Conservation (phyloP, 176 grass and related monocot species). For the Aechmea fasciata region DNA sequence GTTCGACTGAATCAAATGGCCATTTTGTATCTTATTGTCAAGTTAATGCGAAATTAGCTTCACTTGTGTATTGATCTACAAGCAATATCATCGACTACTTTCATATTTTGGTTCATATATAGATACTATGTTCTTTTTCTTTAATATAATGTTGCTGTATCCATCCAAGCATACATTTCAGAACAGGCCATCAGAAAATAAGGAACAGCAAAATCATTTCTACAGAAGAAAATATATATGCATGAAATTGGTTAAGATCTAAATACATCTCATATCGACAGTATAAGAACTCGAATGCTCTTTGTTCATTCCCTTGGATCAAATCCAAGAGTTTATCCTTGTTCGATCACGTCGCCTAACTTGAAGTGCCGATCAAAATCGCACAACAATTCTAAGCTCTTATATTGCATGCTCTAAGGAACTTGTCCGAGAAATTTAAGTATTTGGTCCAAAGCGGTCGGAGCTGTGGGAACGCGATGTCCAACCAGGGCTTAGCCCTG, state of each 20-base stretch:
- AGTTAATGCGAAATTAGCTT: background rate
- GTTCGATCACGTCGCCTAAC: background rate
- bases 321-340: background rate
- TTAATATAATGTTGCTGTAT: background rate
- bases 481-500: constrained; percentile 81
- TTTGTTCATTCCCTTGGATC: background rate
- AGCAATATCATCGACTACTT: too few species aligned
- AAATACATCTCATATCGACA: background rate
- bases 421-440: constrained; percentile 57
- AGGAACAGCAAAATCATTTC: background rate
- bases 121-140: background rate
- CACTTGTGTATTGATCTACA: too few species aligned
- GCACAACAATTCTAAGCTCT: background rate
- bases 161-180: background rate
- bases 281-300: background rate
- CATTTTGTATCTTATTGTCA: too few species aligned
- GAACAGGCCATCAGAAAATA: background rate
- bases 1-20: background rate
- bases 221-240: background rate
- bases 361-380: background rate
- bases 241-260: background rate
- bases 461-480: constrained; percentile 48
- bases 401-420: constrained; percentile 25
- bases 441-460: constrained; percentile 54
- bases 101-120: too few species aligned